These are phyloP conservation scores for Aspergillus candidus DNA, from an alignment of 2,329 filamentous ascomycete species.

Conservation along the genomic window DNA sequence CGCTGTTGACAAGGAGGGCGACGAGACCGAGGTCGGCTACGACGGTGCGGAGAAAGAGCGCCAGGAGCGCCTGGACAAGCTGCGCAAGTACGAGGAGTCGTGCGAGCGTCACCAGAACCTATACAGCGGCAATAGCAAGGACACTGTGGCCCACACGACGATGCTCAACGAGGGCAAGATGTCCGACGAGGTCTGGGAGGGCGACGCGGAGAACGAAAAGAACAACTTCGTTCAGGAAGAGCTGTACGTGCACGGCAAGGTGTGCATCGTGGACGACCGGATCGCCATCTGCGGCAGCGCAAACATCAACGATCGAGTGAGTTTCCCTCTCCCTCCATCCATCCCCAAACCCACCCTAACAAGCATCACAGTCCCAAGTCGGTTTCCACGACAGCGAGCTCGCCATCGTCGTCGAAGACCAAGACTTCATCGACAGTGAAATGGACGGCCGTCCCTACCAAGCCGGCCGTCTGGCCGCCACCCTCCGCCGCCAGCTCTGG, in stretches of 20 bases:
- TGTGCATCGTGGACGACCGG: constrained; percentile 73
- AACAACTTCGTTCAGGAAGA: constrained; percentile 92
- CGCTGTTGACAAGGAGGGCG: constrained; percentile 40
- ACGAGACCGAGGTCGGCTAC: constrained; percentile 35
- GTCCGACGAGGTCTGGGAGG: constrained; percentile 70
- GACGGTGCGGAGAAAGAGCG: constrained; percentile 34
- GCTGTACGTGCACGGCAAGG: constrained; percentile 88
- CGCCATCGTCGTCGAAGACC: constrained; percentile 80
- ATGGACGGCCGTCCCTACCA: constrained; percentile 70
- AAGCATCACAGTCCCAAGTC: constrained; percentile 57
- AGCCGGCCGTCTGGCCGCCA: constrained; percentile 70
- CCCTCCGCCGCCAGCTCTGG: constrained; percentile 78
- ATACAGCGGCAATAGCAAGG: constrained; percentile 32
- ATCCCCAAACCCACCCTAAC: constrained; percentile 1
- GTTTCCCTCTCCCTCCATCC: constrained; percentile 8
- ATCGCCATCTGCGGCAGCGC: constrained; percentile 75
- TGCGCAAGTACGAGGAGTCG: constrained; percentile 17
- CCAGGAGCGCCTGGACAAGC: constrained; percentile 39
- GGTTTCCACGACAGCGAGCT: constrained; percentile 83
- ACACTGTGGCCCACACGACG: constrained; percentile 68
- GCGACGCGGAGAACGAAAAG: constrained; percentile 67
- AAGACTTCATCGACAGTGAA: constrained; percentile 58
- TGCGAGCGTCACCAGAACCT: constrained; percentile 14
- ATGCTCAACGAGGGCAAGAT: constrained; percentile 65
- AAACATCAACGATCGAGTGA: constrained; percentile 59